Evolutionary conservation across 2,329 filamentous ascomycete species (phyloP), one percentile per base, ranked within the genome.

Genomic region (Apiospora kogelbergensis): DNA sequence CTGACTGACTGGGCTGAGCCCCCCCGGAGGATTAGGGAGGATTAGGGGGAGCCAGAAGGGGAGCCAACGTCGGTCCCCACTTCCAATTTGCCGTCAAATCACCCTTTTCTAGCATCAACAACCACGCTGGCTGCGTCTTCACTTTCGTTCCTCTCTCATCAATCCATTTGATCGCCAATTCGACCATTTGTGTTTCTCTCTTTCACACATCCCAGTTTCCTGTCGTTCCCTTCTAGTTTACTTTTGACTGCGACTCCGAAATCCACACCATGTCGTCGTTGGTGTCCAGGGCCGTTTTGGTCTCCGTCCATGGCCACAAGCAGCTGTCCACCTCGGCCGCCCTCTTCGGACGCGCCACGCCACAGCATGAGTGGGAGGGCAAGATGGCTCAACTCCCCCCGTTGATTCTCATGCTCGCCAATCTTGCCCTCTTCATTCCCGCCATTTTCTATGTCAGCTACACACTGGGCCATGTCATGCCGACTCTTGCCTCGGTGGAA

Each of bases 401-500:
- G 1, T 13, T 22, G 1, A 45, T 65, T 17, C 41, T 87, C 68
- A 60, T 84, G 63, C 67, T 83, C 24, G 66, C 78, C 67, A 78
- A 86, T 71, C 65, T 82, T 48, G 33, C 86, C 41, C 65, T 86
- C 70, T 83, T 87, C 72, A 66, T 86, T 17, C 85, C 85, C 42
- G 24, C 82, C 40, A 69, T 83, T 41, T 7, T 86, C 65, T 73
- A 65, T 7, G 41, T 84, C 70, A 73, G 77, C 68, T 89, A 89
- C 79, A 86, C 86, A 7, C 76, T 89, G 65, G 76, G 80, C 66
- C 78, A 78, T 68, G 76, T 89, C 74, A 86, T 84, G 75, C 83
- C 86, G 60, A 83, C 85, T 68, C 82, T 89, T 70, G 85, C 86
- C 77, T 87, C 88, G 70, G 79, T 89, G 72, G 87, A 89, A 74